Evolutionary conservation across 2,329 filamentous ascomycete species (phyloP).

Genomic region (Beauveria sp.): DNA sequence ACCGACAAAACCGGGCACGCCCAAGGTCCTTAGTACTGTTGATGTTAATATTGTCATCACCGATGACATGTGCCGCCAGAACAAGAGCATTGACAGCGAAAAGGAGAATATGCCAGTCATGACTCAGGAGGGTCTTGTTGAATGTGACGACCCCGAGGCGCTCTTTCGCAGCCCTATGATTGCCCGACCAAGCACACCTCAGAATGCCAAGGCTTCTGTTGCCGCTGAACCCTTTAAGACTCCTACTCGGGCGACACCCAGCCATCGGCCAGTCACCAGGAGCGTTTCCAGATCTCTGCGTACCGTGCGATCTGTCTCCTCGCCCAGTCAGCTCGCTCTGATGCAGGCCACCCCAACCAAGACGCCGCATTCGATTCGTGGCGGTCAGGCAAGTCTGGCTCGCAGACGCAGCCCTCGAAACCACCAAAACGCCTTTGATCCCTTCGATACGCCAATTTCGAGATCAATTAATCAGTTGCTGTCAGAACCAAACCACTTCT

Average conservation of each 20-base stretch:
- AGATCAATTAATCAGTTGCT: constrained; percentile 57
- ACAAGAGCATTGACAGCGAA: constrained; percentile 27
- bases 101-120: constrained; percentile 46
- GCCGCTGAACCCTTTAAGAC: constrained; percentile 50
- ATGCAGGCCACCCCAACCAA: constrained; percentile 43
- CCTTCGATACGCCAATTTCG: constrained; percentile 51
- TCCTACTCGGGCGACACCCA: constrained; percentile 54
- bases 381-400: constrained; percentile 23
- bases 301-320: constrained; percentile 35
- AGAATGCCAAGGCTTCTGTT: constrained; percentile 32
- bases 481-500: constrained; percentile 44
- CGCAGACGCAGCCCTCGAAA: constrained; percentile 37
- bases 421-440: constrained; percentile 29
- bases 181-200: constrained; percentile 43
- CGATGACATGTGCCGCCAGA: constrained; percentile 27
- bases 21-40: constrained; percentile 54
- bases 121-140: constrained; percentile 14
- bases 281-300: constrained; percentile 52
- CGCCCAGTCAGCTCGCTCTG: constrained; percentile 34
- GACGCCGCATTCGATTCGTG: constrained; percentile 28
- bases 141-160: constrained; percentile 47
- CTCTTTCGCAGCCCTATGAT: constrained; percentile 56
- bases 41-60: constrained; percentile 45
- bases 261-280: constrained; percentile 52
- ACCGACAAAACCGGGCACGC: constrained; percentile 56